These are phyloP conservation scores for Corylus americana DNA, from an alignment of 306 rosid species.

Conservation along the genomic window DNA sequence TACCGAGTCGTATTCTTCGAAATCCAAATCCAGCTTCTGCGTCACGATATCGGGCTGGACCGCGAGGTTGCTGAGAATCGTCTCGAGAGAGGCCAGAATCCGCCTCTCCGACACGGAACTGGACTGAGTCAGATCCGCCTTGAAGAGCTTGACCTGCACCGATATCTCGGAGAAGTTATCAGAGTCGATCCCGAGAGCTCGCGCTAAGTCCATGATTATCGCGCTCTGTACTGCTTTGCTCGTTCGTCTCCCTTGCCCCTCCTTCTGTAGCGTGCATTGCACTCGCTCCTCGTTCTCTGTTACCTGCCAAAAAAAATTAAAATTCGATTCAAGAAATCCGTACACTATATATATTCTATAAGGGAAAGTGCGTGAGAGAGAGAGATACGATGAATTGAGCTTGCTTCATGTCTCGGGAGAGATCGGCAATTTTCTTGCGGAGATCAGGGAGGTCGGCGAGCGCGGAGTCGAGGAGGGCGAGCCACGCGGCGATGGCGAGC, in stretches of 20 bases:
- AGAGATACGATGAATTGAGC: constrained; percentile 40
- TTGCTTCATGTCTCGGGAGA: constrained; percentile 53
- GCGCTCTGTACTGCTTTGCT: constrained; percentile 60
- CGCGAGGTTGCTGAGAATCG: constrained; percentile 36
- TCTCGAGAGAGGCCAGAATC: constrained; percentile 42
- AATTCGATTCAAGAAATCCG: background rate
- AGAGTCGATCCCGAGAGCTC: constrained; percentile 51
- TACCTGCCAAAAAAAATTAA: constrained; percentile 32
- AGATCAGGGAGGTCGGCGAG: constrained; percentile 36
- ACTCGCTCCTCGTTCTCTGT: constrained; percentile 51
- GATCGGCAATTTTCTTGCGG: constrained; percentile 44
- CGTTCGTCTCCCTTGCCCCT: constrained; percentile 41
- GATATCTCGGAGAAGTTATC: constrained; percentile 41
- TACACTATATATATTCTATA: background rate
- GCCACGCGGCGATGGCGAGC: constrained; percentile 41
- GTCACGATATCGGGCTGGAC: constrained; percentile 23
- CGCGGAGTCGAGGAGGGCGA: constrained; percentile 38
- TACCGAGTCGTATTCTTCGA: constrained; percentile 36
- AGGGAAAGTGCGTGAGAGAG: background rate
- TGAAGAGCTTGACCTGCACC: constrained; percentile 44
- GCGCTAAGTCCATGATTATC: constrained; percentile 61
- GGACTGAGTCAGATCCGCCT: constrained; percentile 31
- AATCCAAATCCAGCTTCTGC: constrained; percentile 26
- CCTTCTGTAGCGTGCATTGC: constrained; percentile 45
- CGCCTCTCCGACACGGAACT: constrained; percentile 31